Evolutionary conservation across 1,284 basidiomycete species (phyloP).

Genomic region (Trichosporon coremiiforme): DNA sequence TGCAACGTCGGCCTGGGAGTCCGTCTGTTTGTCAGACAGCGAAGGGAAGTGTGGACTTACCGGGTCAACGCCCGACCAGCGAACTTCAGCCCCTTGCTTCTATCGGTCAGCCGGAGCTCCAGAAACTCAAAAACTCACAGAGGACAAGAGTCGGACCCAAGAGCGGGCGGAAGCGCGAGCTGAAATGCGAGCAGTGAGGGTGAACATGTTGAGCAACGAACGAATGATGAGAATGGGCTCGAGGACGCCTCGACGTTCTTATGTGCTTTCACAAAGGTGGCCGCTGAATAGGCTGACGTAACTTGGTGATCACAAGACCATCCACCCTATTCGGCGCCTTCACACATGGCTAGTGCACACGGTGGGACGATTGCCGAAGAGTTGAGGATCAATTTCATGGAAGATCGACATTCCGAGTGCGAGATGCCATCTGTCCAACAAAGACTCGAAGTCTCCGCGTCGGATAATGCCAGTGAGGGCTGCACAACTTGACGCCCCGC

Average conservation of each 20-base stretch:
- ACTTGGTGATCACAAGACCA: not conserved
- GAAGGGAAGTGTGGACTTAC: not conserved
- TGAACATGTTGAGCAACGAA: not conserved
- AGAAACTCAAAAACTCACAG: not conserved
- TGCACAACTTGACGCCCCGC: not conserved
- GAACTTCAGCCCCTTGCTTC: not conserved
- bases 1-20: slow-evolving; percentile 10
- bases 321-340: no score
- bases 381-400: no score
- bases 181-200: not conserved
- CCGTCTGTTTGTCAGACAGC: not conserved
- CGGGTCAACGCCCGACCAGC: slow-evolving; percentile 5
- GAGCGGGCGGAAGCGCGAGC: not conserved
- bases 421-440: no score
- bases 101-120: not conserved
- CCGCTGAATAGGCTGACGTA: not conserved
- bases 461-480: no score
- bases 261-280: no score
- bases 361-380: no score
- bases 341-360: no score
- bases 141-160: slow-evolving; percentile 6
- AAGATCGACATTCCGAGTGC: no score
- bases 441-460: no score
- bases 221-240: no score
- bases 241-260: no score